phyloP scores from a whole-genome alignment of 768 basidiomycete species.

The Obba rivulosa region DNA sequence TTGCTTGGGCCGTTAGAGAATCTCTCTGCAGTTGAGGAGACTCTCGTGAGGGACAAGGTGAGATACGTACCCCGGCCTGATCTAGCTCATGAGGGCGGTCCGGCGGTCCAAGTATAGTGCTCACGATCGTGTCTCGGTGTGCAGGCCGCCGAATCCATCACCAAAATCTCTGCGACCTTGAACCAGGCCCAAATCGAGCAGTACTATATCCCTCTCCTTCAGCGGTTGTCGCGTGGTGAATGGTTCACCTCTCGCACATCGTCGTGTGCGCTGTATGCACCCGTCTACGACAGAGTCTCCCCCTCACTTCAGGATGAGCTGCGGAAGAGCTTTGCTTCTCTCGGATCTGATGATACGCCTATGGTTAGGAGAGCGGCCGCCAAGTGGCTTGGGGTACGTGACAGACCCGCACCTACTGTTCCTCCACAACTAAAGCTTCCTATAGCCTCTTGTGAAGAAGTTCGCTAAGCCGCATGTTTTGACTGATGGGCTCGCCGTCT shows the following conservation, averaged over 20 bases:
- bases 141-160: conserved; percentile 94
- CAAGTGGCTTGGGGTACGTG: conserved; percentile 89
- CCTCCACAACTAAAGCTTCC: conserved; percentile 2
- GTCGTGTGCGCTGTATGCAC: conserved; percentile 87
- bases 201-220: conserved; percentile 86
- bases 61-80: conserved; percentile 9
- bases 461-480: conserved; percentile 78
- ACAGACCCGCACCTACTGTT: too few species aligned
- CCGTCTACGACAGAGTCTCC: conserved; percentile 80
- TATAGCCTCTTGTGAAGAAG: conserved; percentile 72
- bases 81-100: not conserved
- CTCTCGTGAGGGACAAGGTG: conserved; percentile 96
- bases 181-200: conserved; percentile 80
- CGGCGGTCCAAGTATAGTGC: not conserved
- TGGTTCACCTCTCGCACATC: conserved; percentile 99
- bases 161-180: conserved; percentile 77
- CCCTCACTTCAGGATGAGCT: conserved; percentile 77
- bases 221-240: conserved; percentile 85
- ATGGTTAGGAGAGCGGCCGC: conserved; percentile 98
- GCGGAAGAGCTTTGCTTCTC: conserved; percentile 73
- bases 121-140: conserved; percentile 1
- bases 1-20: conserved; percentile 91
- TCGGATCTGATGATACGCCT: conserved; percentile 93
- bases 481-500: conserved; percentile 85
- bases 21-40: conserved; percentile 95